Base-by-base conservation (phyloP, 352 stramenopile species). In the Pythium rishiriense region DNA sequence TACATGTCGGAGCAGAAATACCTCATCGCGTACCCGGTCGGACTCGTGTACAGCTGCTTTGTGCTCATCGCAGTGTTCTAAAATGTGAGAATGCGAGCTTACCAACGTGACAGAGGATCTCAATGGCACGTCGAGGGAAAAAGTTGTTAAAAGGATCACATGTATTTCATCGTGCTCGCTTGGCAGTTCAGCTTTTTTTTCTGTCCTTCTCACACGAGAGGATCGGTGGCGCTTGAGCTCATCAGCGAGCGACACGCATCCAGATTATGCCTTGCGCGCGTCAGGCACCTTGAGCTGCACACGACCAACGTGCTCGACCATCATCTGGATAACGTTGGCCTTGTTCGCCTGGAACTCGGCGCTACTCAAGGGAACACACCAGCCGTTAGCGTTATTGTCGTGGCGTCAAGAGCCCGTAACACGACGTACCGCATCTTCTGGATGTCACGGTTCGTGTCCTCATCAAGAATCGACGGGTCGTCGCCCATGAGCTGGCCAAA, bases 61-160 rank as follows among this genome's bases (percentile, higher is more conserved):
- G 97, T 99, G 42, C 93, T 99, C 26, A 99, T 99, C 71, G 98
- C 97, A 6, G 97, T 99, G 42, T 99, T 99, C 78, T 99, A 87
- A 31, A 47, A 12, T 21, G 3, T 24, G 15, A 46, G 12, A 17
- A 46, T 17, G 15, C 1, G 22, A 24, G 7, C 39, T 3, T 46
- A 19, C 7, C 33, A 10, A 1, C 9, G 33, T 4, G 33, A 10
- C 10, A 26, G 29, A n/a, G n/a, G n/a, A n/a, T n/a, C n/a, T n/a
- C n/a, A n/a, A n/a, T 15, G 14, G 11, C 11, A 53, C 24, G 21
- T 24, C 11, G n/a, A 53, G 21, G 9, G 8, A 19, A 47, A 47
- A 7, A 3, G 41, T 15, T 47, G n/a, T 47, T 25, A 19, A 58
- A 58, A 33, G 31, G 51, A 45, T 58, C 22, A 35, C 37, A 35